These are phyloP conservation scores for Sporisorium reilianum DNA, from an alignment of 1,284 basidiomycete species.

Conservation along the genomic window DNA sequence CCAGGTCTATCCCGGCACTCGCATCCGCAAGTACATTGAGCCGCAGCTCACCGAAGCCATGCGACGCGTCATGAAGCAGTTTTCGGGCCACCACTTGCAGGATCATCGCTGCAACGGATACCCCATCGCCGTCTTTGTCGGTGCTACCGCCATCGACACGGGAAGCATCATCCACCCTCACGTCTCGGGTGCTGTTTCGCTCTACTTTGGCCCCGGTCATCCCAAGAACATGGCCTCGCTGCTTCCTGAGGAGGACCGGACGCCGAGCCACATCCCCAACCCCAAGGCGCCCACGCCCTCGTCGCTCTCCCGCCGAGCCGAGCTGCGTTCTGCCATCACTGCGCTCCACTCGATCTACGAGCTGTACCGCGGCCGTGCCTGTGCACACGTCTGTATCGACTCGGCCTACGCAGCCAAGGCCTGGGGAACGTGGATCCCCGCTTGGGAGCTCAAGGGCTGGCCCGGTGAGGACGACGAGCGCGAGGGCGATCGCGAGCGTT, in stretches of 20 bases:
- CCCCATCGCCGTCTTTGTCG: slow-evolving; percentile 58
- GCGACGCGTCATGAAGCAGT: slow-evolving; percentile 55
- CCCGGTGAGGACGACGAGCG: slow-evolving; percentile 53
- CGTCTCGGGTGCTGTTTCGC: slow-evolving; percentile 40
- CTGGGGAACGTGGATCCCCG: slow-evolving; percentile 63
- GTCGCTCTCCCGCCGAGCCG: slow-evolving; percentile 54
- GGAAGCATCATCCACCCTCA: slow-evolving; percentile 53
- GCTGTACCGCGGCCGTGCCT: slow-evolving; percentile 50
- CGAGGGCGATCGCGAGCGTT: slow-evolving; percentile 26
- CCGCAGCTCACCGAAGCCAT: slow-evolving; percentile 50
- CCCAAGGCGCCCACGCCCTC: slow-evolving; percentile 48
- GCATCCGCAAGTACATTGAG: slow-evolving; percentile 52
- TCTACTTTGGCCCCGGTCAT: slow-evolving; percentile 54
- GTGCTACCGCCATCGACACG: slow-evolving; percentile 47
- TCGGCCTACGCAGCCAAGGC: slow-evolving; percentile 64
- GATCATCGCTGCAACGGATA: slow-evolving; percentile 58
- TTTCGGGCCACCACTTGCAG: slow-evolving; percentile 43
- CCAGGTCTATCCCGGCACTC: slow-evolving; percentile 48
- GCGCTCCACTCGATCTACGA: slow-evolving; percentile 54
- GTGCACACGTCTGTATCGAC: slow-evolving; percentile 63
- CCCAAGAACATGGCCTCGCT: slow-evolving; percentile 51
- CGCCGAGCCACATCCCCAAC: slow-evolving; percentile 48
- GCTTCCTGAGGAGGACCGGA: slow-evolving; percentile 46
- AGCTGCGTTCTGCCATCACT: slow-evolving; percentile 51
- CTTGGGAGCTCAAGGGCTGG: slow-evolving; percentile 62